phyloP scores from a whole-genome alignment of 2,329 filamentous ascomycete species.

The Trichoderma citrinoviride region DNA sequence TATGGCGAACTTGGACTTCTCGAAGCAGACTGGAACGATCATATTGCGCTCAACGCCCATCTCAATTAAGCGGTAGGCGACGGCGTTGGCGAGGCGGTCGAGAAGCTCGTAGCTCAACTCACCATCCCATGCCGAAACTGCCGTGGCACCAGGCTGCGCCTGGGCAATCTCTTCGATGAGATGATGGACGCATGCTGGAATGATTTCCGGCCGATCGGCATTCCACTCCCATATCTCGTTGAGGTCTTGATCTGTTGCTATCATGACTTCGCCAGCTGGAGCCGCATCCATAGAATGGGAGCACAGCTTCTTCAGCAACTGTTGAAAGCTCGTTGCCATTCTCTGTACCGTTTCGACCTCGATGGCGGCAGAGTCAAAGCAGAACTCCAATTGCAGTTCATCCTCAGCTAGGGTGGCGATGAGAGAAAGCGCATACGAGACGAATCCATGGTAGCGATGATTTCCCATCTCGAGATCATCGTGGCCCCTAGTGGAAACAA shows the following conservation, averaged over 20 bases:
- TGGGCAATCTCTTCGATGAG: background rate
- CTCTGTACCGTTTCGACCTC: background rate
- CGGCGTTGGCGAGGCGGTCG: constrained; percentile 11
- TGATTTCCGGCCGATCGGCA: background rate
- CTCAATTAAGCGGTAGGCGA: background rate
- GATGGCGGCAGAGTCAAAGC: constrained; percentile 5
- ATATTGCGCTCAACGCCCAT: constrained; percentile 26
- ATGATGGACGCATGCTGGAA: constrained; percentile 12
- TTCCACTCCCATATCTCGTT: constrained; percentile 9
- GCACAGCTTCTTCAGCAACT: background rate
- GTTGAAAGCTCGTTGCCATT: background rate
- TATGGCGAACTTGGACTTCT: constrained; percentile 28
- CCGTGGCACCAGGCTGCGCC: constrained; percentile 19
- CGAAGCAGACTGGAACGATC: constrained; percentile 33
- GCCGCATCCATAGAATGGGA: background rate
- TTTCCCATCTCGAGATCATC: background rate
- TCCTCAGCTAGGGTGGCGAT: background rate
- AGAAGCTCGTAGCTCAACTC: constrained; percentile 27
- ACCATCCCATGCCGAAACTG: constrained; percentile 29
- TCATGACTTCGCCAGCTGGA: background rate
- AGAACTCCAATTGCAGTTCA: background rate
- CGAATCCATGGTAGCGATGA: constrained; percentile 6
- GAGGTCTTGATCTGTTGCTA: background rate
- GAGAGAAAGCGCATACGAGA: constrained; percentile 1
- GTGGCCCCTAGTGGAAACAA: background rate